Percentiles rank a stretch among this genome's conserved stretches.
phyloP scores from a whole-genome alignment of 805 yeast species.

The Starmerella khaoyaiensis region DNA sequence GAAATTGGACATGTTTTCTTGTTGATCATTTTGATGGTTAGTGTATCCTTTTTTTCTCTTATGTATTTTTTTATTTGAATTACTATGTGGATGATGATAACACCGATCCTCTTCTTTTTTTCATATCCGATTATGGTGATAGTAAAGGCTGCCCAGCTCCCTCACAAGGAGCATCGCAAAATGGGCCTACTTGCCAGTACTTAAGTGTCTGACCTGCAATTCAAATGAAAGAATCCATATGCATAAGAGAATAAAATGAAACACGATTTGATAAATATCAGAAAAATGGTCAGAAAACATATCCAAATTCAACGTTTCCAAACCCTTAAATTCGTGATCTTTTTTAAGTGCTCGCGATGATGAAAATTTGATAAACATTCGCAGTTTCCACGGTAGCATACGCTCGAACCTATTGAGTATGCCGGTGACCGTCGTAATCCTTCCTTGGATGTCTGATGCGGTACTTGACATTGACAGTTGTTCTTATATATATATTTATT shows the following conservation, averaged over 20 bases:
- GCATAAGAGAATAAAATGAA: not conserved
- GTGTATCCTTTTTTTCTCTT: not conserved
- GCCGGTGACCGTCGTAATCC: slow-evolving; percentile 33
- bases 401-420: slow-evolving; percentile 31
- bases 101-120: slow-evolving; percentile 27
- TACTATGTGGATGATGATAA: slow-evolving; percentile 28
- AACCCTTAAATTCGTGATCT: slow-evolving; percentile 3
- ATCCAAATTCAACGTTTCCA: slow-evolving; percentile 4
- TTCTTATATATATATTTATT: too few species aligned
- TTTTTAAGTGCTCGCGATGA: slow-evolving; percentile 25
- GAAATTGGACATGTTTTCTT: slow-evolving; percentile 6
- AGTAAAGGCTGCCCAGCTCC: slow-evolving; percentile 27
- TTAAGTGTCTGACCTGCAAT: slow-evolving; percentile 24
- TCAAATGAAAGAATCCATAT: too few species aligned
- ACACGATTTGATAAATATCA: not conserved
- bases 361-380: slow-evolving; percentile 31
- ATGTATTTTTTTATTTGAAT: not conserved
- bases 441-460: slow-evolving; percentile 34
- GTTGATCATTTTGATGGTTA: not conserved
- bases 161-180: slow-evolving; percentile 7
- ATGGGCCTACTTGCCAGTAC: slow-evolving; percentile 33
- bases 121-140: slow-evolving; percentile 34
- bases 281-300: slow-evolving; percentile 2
- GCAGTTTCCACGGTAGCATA: slow-evolving; percentile 36
- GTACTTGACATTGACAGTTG: slow-evolving; percentile 21